Evolutionary conservation across 1,284 basidiomycete genomes (phyloP), one percentile per base, ranked within the genome.

Genomic region (Hymenochaete sp.): DNA sequence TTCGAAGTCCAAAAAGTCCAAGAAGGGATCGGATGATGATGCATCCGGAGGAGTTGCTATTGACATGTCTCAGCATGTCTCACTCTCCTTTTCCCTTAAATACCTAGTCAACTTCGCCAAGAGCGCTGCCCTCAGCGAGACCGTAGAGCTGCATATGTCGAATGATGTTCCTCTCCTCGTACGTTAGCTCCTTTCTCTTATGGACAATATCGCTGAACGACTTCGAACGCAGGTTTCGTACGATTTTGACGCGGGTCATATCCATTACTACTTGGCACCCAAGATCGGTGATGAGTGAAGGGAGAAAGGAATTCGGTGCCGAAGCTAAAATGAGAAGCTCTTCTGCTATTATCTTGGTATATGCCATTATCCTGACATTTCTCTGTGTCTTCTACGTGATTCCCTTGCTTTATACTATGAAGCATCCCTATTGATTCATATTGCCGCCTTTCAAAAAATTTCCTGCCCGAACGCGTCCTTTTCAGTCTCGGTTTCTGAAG

Each of bases 41-140:
- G 53, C 59, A 1, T 60, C 63, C 6, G 74, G 70, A 40, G 79
- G 76, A 40, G 84, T 95, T 45, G 65, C 69, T 52, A 89, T 97
- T 59, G 80, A 88, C 64, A 83, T 95, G 72, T 89, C 91, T 60
- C 83, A 88, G 64, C 82, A 89, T 55, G 95, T 98, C 54, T 82
- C 82, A 32, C 72, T 98, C 46, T 98, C 93, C 1, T 99, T 99
- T 70, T 92, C 88, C 28, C 74, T 98, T 59, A 98, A 98, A 67
- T 99, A 98, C 67, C 80, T 99, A 24, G 80, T 87, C 64, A 97
- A 97, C 71, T 99, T 99, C 63, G 82, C 92, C 50, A 98, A 98
- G 74, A 91, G 88, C 52, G 73, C 86, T 0, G 75, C 82, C 14
- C 68, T 99, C 29, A 77, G 81, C 11, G 73, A 73, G 52, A 74